A percentile compares a stretch with the other conserved stretches of the same genome.
Conservation (phyloP, 2,329 filamentous ascomycete species). For the Pseudogymnoascus sp. region DNA sequence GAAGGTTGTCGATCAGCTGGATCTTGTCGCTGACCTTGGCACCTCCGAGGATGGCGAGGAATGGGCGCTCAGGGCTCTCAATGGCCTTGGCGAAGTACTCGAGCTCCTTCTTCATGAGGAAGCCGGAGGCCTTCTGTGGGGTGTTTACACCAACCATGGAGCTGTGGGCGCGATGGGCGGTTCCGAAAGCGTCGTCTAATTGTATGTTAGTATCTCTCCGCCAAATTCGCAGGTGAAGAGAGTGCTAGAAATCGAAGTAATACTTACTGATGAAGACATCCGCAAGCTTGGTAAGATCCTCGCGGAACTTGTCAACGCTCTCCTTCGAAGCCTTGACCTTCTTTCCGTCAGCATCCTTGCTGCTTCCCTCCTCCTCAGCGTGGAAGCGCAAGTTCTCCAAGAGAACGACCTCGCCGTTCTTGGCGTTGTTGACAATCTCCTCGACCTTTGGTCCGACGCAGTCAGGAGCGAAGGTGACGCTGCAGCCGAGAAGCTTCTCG, state of each 20-base stretch:
- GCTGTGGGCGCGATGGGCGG: constrained; percentile 95
- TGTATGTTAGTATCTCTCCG: constrained; percentile 14
- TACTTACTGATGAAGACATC: constrained; percentile 91
- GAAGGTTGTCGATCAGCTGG: constrained; percentile 96
- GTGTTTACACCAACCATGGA: constrained; percentile 98
- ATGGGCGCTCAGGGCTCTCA: constrained; percentile 85
- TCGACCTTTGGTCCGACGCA: constrained; percentile 87
- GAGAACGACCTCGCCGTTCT: constrained; percentile 74
- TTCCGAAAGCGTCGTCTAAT: constrained; percentile 93
- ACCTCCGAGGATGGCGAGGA: constrained; percentile 96
- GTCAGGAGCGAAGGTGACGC: constrained; percentile 82
- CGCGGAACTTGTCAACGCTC: constrained; percentile 87
- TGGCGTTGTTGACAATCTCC: constrained; percentile 77
- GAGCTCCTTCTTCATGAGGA: constrained; percentile 99
- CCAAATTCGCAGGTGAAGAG: constrained; percentile 15
- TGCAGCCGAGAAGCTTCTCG: constrained; percentile 77
- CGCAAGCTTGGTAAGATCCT: constrained; percentile 86
- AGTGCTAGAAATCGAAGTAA: background rate
- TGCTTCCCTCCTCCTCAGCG: constrained; percentile 93
- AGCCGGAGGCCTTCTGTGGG: constrained; percentile 93
- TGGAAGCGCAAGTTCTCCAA: constrained; percentile 99
- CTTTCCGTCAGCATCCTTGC: constrained; percentile 88
- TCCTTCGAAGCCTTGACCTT: constrained; percentile 97
- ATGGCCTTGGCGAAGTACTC: constrained; percentile 98
- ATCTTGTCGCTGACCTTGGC: constrained; percentile 99